Percentiles rank a stretch among this genome's conserved stretches.
Evolutionary conservation across 768 basidiomycete genomes (phyloP).

Genomic region (Vishniacozyma victoriae): DNA sequence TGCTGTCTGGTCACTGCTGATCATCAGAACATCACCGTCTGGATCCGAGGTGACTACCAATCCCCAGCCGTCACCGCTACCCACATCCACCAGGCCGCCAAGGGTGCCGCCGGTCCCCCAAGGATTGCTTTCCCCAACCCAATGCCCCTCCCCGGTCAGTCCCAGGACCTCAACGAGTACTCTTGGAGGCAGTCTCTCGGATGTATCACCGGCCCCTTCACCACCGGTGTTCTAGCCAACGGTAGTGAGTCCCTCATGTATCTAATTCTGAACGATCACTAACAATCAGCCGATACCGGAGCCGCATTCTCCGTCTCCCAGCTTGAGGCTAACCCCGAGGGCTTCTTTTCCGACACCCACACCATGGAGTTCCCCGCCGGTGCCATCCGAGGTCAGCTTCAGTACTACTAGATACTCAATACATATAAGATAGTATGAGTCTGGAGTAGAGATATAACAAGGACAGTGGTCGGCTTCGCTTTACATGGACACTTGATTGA

Average conservation of each 20-base stretch:
- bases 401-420: slow-evolving; percentile 4
- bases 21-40: slow-evolving; percentile 27
- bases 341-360: slow-evolving; percentile 46
- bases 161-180: slow-evolving; percentile 30
- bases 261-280: not conserved
- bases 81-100: slow-evolving; percentile 32
- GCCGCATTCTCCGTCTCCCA: slow-evolving; percentile 28
- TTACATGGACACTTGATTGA: too few relatives aligned
- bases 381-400: slow-evolving; percentile 45
- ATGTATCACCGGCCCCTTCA: slow-evolving; percentile 43
- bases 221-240: slow-evolving; percentile 38
- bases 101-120: slow-evolving; percentile 39
- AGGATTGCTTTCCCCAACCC: slow-evolving; percentile 47
- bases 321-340: slow-evolving; percentile 43
- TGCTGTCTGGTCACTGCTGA: not conserved
- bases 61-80: slow-evolving; percentile 38
- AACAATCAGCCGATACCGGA: slow-evolving; percentile 25
- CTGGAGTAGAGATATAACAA: too few relatives aligned
- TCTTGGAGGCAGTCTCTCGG: slow-evolving; percentile 37
- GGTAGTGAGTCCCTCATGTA: slow-evolving; percentile 25
- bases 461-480: too few relatives aligned
- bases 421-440: too few relatives aligned
- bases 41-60: slow-evolving; percentile 35
- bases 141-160: slow-evolving; percentile 7
- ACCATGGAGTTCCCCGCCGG: slow-evolving; percentile 42